Evolutionary conservation across 2,329 filamentous ascomycete species (phyloP).

Genomic region (Atkinsonella texensis): DNA sequence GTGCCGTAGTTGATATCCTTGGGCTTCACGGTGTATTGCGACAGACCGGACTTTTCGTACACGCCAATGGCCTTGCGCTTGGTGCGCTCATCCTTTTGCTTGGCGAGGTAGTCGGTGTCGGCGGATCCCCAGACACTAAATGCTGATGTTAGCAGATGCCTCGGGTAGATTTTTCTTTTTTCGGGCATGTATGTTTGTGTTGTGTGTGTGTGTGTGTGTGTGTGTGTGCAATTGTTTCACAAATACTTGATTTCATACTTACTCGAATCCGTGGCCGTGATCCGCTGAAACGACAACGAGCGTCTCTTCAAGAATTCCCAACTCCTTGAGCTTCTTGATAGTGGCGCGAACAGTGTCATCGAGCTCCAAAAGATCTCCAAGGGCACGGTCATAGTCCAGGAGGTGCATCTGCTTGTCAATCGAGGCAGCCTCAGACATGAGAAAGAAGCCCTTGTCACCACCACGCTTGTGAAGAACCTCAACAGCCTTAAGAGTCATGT

Average conservation of each 20-base stretch:
- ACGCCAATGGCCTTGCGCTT: conserved; percentile 66
- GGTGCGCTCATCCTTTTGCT: conserved; percentile 51
- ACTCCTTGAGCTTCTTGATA: conserved; percentile 52
- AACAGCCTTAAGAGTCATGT: conserved; percentile 81
- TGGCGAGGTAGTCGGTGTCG: conserved; percentile 64
- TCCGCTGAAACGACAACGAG: conserved; percentile 75
- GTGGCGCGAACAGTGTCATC: conserved; percentile 74
- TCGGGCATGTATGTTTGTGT: no score
- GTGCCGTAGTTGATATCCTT: conserved; percentile 56
- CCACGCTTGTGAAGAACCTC: conserved; percentile 61
- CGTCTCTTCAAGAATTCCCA: conserved; percentile 61
- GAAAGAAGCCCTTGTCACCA: conserved; percentile 64
- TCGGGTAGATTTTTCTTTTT: not conserved
- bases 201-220: no score
- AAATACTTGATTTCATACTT: conserved; percentile 9
- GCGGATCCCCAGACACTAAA: conserved; percentile 62
- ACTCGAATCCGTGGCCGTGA: conserved; percentile 79
- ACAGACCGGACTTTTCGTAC: conserved; percentile 62
- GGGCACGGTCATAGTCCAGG: conserved; percentile 74
- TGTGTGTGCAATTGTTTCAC: not conserved
- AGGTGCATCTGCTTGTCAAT: conserved; percentile 87
- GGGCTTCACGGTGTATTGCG: conserved; percentile 55
- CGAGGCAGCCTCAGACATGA: conserved; percentile 77
- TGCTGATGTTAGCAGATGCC: conserved; percentile 1
- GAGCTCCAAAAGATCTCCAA: conserved; percentile 74